Evolutionary conservation across 768 basidiomycete genomes (phyloP).

Genomic region (Russula abietina): DNA sequence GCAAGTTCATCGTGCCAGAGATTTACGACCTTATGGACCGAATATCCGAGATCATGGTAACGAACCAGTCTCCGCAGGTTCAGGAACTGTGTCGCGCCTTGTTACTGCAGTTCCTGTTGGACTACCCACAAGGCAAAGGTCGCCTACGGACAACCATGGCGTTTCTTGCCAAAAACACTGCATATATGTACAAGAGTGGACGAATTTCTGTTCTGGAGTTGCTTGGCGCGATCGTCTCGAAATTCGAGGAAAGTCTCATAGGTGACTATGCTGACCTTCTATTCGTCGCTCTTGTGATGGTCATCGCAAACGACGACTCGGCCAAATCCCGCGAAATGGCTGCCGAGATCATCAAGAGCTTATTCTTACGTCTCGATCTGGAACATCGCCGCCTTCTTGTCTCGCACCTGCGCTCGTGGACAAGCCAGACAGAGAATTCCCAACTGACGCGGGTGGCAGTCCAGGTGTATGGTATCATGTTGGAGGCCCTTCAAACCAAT

Average conservation of each 20-base stretch:
- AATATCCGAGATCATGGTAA: conserved; percentile 87
- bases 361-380: conserved; percentile 64
- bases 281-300: conserved; percentile 88
- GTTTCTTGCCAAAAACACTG: conserved; percentile 87
- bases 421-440: conserved; percentile 50
- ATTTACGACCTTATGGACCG: conserved; percentile 97
- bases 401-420: conserved; percentile 77
- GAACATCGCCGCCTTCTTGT: conserved; percentile 51
- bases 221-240: conserved; percentile 73
- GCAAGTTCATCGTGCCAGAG: conserved; percentile 91
- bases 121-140: conserved; percentile 94
- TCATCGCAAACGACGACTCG: conserved; percentile 90
- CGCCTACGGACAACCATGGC: conserved; percentile 83
- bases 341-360: conserved; percentile 68
- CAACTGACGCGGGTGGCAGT: conserved; percentile 66
- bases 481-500: conserved; percentile 58
- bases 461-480: conserved; percentile 76
- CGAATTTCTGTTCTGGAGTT: conserved; percentile 92
- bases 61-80: conserved; percentile 83
- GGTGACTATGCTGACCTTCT: conserved; percentile 81
- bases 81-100: conserved; percentile 88
- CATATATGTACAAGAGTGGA: conserved; percentile 86
- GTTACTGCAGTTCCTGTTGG: conserved; percentile 88
- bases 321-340: conserved; percentile 86
- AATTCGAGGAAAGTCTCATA: conserved; percentile 72